Evolutionary conservation across 1,284 basidiomycete species (phyloP), one percentile per base, ranked within the genome.

Genomic region (Neotropicomus parvogracilis): DNA sequence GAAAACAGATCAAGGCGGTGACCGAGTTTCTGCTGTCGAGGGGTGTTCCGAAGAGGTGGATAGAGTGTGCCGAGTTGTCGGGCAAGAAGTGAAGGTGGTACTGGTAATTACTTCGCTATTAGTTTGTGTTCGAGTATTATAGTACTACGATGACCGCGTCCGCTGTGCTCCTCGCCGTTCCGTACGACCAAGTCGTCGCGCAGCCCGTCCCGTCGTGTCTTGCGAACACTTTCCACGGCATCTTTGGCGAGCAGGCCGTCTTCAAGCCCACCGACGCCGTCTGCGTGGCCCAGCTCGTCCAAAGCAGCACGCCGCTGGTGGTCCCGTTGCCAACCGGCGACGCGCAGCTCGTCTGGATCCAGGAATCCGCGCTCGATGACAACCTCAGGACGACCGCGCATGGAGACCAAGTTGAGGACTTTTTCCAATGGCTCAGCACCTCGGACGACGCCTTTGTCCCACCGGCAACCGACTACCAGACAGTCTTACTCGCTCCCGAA

Each of bases 21-120:
- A 72, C 74, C 13, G 83, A 86, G 10, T 76, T 89, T 50, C 66
- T 95, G 34, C 60, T 78, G 2, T 75, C 70, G 26, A 59, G 40
- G 39, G 89, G 91, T 0, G 78, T 94, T 32, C 88, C 91, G 19
- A 87, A 85, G 69, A 76, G 75, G 59, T 93, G 87, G 83, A 85
- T 94, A 48, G 78, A 81, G 59, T 69, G 75, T 3, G 65, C 33
- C 6, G 59, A 55, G 13, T n/a, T 46, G 47, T 33, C 33, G 3
- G 39, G 46, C 11, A 67, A 63, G 45, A 65, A 66, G 40, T 55
- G 29, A 16, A 13, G 8, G 8, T 26, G 20, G n/a, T 20, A 13
- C 17, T 26, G 8, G 16, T 20, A 27, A 26, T n/a, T n/a, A n/a
- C n/a, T n/a, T n/a, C n/a, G n/a, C n/a, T n/a, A 39, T 17, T 13